Evolutionary conservation across 805 yeast species (phyloP).

Genomic region (Candida andamanensis): DNA sequence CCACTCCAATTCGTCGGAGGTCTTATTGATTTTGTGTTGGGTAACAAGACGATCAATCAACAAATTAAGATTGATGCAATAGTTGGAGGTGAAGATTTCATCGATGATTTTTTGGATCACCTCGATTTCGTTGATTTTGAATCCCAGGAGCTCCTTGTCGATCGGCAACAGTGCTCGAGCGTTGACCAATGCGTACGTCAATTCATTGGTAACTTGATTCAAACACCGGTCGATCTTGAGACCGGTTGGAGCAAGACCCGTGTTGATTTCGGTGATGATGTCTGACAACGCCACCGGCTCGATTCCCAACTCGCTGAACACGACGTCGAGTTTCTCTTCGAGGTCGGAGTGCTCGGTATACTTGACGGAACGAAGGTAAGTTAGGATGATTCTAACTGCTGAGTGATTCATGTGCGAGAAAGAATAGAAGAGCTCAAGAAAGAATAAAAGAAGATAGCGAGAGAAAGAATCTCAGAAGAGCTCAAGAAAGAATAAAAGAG

Average conservation of each 20-base stretch:
- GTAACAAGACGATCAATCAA: constrained; percentile 4
- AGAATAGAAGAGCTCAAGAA: too few species aligned
- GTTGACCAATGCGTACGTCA: constrained; percentile 31
- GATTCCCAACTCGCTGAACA: constrained; percentile 10
- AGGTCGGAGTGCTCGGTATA: constrained; percentile 17
- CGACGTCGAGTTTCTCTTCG: constrained; percentile 16
- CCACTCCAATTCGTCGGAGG: constrained; percentile 31
- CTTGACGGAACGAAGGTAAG: constrained; percentile 26
- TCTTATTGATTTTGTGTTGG: constrained; percentile 15
- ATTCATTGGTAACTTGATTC: constrained; percentile 28
- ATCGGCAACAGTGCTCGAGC: neutral
- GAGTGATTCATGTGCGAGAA: too few species aligned
- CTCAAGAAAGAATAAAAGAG: too few species aligned
- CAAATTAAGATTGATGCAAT: constrained; percentile 3
- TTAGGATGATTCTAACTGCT: too few species aligned
- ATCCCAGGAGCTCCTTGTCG: constrained; percentile 34
- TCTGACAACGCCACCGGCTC: constrained; percentile 1
- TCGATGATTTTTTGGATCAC: constrained; percentile 44
- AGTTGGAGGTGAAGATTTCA: constrained; percentile 18
- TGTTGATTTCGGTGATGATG: constrained; percentile 25
- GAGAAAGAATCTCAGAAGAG: too few species aligned
- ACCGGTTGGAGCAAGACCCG: constrained; percentile 29
- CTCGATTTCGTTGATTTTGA: constrained; percentile 35
- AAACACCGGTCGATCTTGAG: constrained; percentile 39
- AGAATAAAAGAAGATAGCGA: too few species aligned